phyloP scores from a whole-genome alignment of 2,329 filamentous ascomycete genomes.

The Phaeomoniella chlamydospora region DNA sequence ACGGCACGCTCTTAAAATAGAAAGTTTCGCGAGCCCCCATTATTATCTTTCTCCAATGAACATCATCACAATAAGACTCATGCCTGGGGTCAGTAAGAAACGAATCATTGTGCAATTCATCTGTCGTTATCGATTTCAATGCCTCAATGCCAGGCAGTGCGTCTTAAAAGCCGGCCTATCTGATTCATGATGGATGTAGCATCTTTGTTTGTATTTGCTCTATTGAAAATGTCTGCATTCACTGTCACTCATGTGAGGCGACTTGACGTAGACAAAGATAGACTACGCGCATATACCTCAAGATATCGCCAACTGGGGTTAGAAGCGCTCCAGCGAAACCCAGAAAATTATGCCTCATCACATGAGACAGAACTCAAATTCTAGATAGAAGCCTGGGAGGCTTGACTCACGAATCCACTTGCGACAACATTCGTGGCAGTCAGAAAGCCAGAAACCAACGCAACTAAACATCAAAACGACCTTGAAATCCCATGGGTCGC shows the following conservation, averaged over 20 bases:
- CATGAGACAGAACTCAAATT: constrained; percentile 1
- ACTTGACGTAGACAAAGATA: constrained; percentile 5
- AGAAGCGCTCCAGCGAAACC: neutral
- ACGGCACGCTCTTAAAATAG: neutral
- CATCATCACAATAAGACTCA: no score
- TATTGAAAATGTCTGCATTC: no score
- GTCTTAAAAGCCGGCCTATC: no score
- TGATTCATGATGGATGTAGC: no score
- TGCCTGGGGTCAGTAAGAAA: no score
- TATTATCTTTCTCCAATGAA: neutral
- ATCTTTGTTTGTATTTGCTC: no score
- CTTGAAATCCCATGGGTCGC: neutral
- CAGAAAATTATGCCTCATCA: neutral
- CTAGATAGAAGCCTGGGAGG: neutral
- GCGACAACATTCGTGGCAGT: constrained; percentile 1
- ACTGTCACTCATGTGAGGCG: no score
- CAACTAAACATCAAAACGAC: neutral
- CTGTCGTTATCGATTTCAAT: no score
- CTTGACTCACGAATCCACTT: neutral
- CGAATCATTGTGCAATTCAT: no score
- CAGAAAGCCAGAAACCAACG: neutral
- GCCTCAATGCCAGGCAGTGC: no score
- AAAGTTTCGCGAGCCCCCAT: neutral
- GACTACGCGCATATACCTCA: constrained; percentile 1
- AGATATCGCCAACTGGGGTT: neutral